A percentile compares a stretch with the other conserved stretches of the same genome.
phyloP scores from a whole-genome alignment of 2,329 filamentous ascomycete species.

The Arthrobotrys sphaeroides region DNA sequence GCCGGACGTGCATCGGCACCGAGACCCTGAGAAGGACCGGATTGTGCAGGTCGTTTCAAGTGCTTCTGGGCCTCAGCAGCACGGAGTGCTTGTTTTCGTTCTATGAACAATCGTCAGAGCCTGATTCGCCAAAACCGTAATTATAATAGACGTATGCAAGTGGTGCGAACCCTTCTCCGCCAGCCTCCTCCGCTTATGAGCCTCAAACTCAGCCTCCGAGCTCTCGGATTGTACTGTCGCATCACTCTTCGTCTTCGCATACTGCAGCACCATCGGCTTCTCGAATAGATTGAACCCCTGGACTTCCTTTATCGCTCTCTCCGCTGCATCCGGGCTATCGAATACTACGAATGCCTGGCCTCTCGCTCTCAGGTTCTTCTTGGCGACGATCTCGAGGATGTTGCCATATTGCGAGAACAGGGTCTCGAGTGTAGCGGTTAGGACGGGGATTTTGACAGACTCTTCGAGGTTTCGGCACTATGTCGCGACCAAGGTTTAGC shows the following conservation, averaged over 20 bases:
- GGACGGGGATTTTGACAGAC: slow-evolving; percentile 80
- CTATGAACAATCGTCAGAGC: slow-evolving; percentile 60
- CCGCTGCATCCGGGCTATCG: slow-evolving; percentile 79
- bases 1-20: slow-evolving; percentile 61
- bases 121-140: not conserved
- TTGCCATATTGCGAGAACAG: slow-evolving; percentile 90
- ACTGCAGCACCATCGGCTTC: slow-evolving; percentile 85
- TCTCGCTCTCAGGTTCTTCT: slow-evolving; percentile 89
- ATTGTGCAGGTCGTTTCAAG: slow-evolving; percentile 70
- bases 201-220: slow-evolving; percentile 82
- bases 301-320: slow-evolving; percentile 83
- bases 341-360: slow-evolving; percentile 97
- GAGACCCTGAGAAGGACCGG: slow-evolving; percentile 56
- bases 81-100: slow-evolving; percentile 82
- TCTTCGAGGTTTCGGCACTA: slow-evolving; percentile 83
- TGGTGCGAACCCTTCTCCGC: slow-evolving; percentile 81
- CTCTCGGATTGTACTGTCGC: slow-evolving; percentile 80
- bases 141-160: not conserved
- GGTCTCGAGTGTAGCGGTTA: slow-evolving; percentile 76
- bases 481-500: slow-evolving; percentile 61
- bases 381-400: slow-evolving; percentile 84
- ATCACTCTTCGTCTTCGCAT: slow-evolving; percentile 85
- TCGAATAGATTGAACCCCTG: slow-evolving; percentile 93
- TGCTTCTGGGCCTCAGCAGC: slow-evolving; percentile 80
- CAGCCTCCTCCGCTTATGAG: slow-evolving; percentile 81